Base-by-base conservation (phyloP, 768 basidiomycete genomes). In the Xanthoconium purpureum region DNA sequence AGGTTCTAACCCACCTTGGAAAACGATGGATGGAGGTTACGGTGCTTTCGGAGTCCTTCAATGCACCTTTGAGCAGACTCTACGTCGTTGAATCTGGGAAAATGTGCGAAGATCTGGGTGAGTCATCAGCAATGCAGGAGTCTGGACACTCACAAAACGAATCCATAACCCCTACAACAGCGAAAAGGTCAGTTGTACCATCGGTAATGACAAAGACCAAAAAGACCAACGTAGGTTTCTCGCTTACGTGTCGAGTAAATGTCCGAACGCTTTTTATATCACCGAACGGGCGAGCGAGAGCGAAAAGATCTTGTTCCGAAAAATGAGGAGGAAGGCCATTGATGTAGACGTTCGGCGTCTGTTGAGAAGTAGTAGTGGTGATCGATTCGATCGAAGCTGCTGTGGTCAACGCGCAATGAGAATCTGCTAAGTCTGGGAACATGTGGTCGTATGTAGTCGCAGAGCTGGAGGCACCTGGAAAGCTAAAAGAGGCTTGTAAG, bases 241-340 rank as follows among this genome's bases (percentile, higher is more conserved):
- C 89, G 63, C 87, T 84, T 17, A 89, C 87, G 67, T 90, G 88
- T 18, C 91, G 77, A 46, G 91, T 93, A 64, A 94, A 93, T 44
- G 89, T 91, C 55, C 90, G 74, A 15, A 92, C 91, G 57, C 90
- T 92, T 63, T 84, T 72, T 12, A 94, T 83, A 24, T 75, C 77
- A 5, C 91, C 91, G 61, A 84, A 94, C n/a, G 83, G 85, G 24
- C 78, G 73, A 35, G 87, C 80, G 52, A 94, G 82, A 30, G 82
- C 82, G 62, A 84, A 85, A 40, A 94, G 77, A 58, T 90, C 81
- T 57, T 90, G 89, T 64, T 92, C 91, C 0, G 89, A 84, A 64
- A 82, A 92, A 71, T 91, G 84, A 6, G 90, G 87, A 3, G 89
- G 90, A 15, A 94, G 80, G 13, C 91, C 91, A 64, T 93, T 93